Evolutionary conservation across 345 rosid species (phyloP), one percentile per base, ranked within the genome.

Genomic region (Acer campestre): DNA sequence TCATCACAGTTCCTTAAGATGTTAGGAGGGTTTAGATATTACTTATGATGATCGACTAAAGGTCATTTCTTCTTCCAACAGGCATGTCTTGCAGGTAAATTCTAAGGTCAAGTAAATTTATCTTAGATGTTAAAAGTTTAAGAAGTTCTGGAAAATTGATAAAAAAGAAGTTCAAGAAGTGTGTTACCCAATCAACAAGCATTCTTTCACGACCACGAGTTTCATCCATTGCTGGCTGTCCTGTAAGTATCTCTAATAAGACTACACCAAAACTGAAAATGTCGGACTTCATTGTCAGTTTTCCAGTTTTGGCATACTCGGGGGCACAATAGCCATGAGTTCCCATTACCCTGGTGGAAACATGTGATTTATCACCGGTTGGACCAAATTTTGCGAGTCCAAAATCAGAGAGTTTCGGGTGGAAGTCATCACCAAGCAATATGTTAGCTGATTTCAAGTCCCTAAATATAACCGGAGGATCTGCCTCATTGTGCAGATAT

Each of bases 361-460:
- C 92, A 78, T 91, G 87, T 29, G 94, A 79, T 79, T 63, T 85
- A 46, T 85, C 92, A 51, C 78, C 88, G 1, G 22, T 80, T 1
- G 94, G 97, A 73, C 90, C 93, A 44, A 91, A 89, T 79, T 93
- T 93, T 1, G 97, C 94, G 0, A 93, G 89, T 29, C 97, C 95
- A 44, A 93, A 93, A 81, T 90, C 94, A 44, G 95, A 93, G 14
- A 91, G 92, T 75, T 87, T 91, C 0, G 93, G 84, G 10, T 85
- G 84, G 68, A 80, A 88, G 13, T 59, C 86, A 4, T 89, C 81
- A 10, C 77, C 87, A 67, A 93, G 53, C 70, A 93, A 66, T 75
- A 93, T 86, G 78, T 93, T 91, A 17, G 94, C 76, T 22, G 93
- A 68, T 71, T 91, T 91, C 79, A 93, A 51, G 75, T 93, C 95